Base-by-base conservation (phyloP, 441 rosid species). In the Erodium chrysanthum region DNA sequence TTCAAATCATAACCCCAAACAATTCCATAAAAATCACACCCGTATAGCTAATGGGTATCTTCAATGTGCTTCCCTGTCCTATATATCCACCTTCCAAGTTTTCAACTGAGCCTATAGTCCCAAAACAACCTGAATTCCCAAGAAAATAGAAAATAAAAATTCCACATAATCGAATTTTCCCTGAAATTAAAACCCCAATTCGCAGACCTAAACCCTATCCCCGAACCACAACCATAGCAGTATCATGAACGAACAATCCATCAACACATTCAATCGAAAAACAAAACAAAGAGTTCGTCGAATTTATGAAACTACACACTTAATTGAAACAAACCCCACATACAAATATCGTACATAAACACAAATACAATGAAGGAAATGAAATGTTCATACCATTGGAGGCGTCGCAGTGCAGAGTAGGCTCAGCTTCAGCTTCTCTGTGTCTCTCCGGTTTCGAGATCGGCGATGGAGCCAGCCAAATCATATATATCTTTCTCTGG, bases 11-110 rank as follows among this genome's bases (percentile, higher is more conserved):
- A 48, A 71, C 31, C 58, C 62, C 52, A 72, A 29, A 52, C 66
- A 66, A 70, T 44, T 68, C 70, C 65, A 63, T 66, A 46, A 67
- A 70, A 70, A 62, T 66, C 74, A 64, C 52, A 67, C 40, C 12
- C 68, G 8, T 18, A 50, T 25, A 3, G 23, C 63, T 23, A 54
- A 25, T 23, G 27, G 25, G 37, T 35, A 69, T 71, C 58, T 9
- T 44, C 15, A 33, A 64, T 29, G 68, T 18, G 11, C 67, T 70
- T 69, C 8, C 22, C 15, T 27, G 71, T 44, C 63, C 54, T 25
- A 64, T 11, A 18, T 58, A 48, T 48, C 20, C 23, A 7, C 61
- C 22, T 54, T 54, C 1, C 44, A 22, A 54, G 21, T 46, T 3
- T 48, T 44, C 42, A 66, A 70, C 4, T 65, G 44, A 74, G 27